phyloP scores from a whole-genome alignment of 441 rosid species.

The Hura crepitans region DNA sequence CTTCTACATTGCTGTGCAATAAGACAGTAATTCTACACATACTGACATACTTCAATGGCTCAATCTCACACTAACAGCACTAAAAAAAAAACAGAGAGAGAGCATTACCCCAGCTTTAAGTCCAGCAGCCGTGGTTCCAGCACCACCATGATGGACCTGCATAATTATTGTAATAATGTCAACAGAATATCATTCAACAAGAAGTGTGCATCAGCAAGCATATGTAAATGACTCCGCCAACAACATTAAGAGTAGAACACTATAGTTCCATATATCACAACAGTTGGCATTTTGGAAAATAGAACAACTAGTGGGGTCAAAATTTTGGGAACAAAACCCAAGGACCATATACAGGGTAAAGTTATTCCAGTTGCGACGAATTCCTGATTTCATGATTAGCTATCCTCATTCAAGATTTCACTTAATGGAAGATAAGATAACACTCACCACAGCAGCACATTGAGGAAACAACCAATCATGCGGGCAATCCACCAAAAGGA shows the following conservation, averaged over 20 bases:
- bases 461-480: conserved; percentile 99
- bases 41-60: not conserved
- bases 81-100: not conserved
- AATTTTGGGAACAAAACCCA: not conserved
- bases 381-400: not conserved
- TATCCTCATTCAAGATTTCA: not conserved
- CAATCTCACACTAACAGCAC: not conserved
- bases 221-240: not conserved
- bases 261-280: not conserved
- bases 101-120: conserved; percentile 83
- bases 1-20: not conserved
- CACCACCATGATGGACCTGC: conserved; percentile 99
- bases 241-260: not conserved
- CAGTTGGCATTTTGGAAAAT: not conserved
- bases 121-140: conserved; percentile 98
- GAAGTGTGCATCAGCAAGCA: not conserved
- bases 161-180: conserved; percentile 22
- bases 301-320: not conserved
- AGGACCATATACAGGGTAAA: not conserved
- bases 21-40: not conserved
- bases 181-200: not conserved
- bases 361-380: conserved; percentile 11
- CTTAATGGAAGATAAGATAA: not conserved
- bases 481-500: conserved; percentile 87
- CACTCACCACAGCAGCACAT: conserved; percentile 88